phyloP scores from a whole-genome alignment of 768 basidiomycete genomes.

The Atractiella rhizophila region DNA sequence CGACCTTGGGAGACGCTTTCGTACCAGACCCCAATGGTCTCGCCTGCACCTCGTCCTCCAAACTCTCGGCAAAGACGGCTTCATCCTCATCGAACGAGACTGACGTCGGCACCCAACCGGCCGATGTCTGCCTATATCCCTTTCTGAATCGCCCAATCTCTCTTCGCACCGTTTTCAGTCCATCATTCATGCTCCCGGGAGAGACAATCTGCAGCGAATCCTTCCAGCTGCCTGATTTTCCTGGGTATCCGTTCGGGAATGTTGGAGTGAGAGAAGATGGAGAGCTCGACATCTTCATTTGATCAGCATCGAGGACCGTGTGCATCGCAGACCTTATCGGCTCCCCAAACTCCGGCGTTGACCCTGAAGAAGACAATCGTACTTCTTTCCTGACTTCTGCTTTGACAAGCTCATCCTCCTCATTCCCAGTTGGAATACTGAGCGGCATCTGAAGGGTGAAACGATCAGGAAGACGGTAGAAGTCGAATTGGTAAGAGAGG shows the following conservation, averaged over 20 bases:
- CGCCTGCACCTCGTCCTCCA: neutral
- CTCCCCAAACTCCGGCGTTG: neutral
- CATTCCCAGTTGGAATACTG: neutral
- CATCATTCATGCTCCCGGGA: constrained; percentile 7
- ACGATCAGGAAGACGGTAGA: constrained; percentile 47
- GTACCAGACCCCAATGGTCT: constrained; percentile 6
- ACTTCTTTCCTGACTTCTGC: neutral
- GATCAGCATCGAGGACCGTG: constrained; percentile 8
- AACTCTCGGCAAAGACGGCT: constrained; percentile 10
- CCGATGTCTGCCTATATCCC: neutral
- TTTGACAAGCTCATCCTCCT: neutral
- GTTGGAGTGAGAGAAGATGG: constrained; percentile 2
- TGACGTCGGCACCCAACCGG: neutral
- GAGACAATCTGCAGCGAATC: constrained; percentile 5
- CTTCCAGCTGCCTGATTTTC: constrained; percentile 10
- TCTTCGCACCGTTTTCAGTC: constrained; percentile 2
- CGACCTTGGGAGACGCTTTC: too few species aligned
- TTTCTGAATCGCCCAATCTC: constrained; percentile 5
- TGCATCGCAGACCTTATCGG: constrained; percentile 13
- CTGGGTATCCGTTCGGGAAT: constrained; percentile 10
- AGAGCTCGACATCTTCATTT: neutral
- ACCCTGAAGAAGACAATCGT: neutral
- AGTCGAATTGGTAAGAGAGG: constrained; percentile 59
- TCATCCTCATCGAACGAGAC: constrained; percentile 13
- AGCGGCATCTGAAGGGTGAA: constrained; percentile 23